Evolutionary conservation across 2,329 filamentous ascomycete species (phyloP), one percentile per base, ranked within the genome.

Genomic region (Zymoseptoria crescenta): DNA sequence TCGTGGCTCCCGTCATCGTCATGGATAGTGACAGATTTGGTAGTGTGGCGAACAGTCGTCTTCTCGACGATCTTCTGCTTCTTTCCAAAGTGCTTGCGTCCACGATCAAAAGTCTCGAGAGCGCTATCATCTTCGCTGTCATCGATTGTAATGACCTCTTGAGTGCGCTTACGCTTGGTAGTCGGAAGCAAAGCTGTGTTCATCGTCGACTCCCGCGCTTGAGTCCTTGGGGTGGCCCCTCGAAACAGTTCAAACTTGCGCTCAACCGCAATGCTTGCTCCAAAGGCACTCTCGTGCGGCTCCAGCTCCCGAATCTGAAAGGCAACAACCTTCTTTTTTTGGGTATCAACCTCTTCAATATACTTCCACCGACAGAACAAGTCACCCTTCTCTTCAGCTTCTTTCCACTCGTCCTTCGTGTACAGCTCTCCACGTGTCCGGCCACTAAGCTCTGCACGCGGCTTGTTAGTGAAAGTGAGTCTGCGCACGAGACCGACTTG

Each of bases 361-460:
- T 73, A 75, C 27, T 76, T 78, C 79, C 80, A 85, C 3, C 84
- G 75, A 56, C 80, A 82, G 8, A 81, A 78, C 1, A 86, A 67
- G 4, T 29, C 54, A 7, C 41, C 59, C 3, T 19, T 24, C 13
- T 62, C 56, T 13, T 61, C 50, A 10, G 53, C 52, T 19, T 56
- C 35, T n/a, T 52, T 52, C 51, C 51, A 52, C 6, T 50, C n/a
- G 2, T 57, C 28, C 48, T 35, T 50, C 10, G 13, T 4, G 49
- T 54, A 56, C 27, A 50, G 27, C 20, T 41, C 29, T 2, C 28
- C 49, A 29, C 8, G 27, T 1, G 30, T 28, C 2, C 41, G 64
- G 52, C 10, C 67, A 52, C 59, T 57, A 50, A 64, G 54, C 2
- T 58, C 58, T 0, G 80, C 80, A 50, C 79, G 84, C 0, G 70